Percentiles rank a stretch among this genome's conserved stretches.
These are phyloP conservation scores for Parietaria judaica DNA, from an alignment of 306 rosid genomes.

Conservation along the genomic window DNA sequence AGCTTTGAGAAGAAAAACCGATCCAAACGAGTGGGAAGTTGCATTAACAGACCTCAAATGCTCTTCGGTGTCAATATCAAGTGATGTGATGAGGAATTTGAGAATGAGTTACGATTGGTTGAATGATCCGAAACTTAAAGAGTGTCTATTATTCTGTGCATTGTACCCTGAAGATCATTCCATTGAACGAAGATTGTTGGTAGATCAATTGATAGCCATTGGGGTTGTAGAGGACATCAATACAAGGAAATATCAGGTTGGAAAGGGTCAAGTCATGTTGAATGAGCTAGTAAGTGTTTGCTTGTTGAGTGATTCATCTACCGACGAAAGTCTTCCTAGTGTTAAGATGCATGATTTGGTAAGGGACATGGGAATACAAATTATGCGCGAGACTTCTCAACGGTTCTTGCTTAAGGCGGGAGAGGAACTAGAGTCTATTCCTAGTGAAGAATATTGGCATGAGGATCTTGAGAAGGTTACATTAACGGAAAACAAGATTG, in stretches of 20 bases:
- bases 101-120: no score
- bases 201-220: constrained; percentile 18
- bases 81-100: no score
- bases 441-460: constrained; percentile 14
- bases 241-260: constrained; percentile 9
- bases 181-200: constrained; percentile 17
- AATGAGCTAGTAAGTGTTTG: constrained; percentile 5
- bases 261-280: constrained; percentile 4
- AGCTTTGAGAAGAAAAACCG: constrained; percentile 7
- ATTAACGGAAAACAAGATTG: constrained; percentile 13
- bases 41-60: constrained; percentile 9
- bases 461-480: constrained; percentile 13
- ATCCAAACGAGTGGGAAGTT: constrained; percentile 10
- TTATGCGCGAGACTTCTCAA: background rate
- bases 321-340: background rate
- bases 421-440: constrained; percentile 4
- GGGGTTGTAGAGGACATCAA: constrained; percentile 19
- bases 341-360: constrained; percentile 23
- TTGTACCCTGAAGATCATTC: constrained; percentile 19
- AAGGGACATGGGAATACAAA: constrained; percentile 16
- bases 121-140: background rate
- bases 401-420: constrained; percentile 10
- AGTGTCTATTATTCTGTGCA: background rate
- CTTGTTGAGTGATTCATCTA: background rate
- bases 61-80: background rate